Percentiles rank a stretch among this genome's conserved stretches.
These are phyloP conservation scores for Tremellales sp. DNA, from an alignment of 1,284 basidiomycete genomes.

Conservation along the genomic window DNA sequence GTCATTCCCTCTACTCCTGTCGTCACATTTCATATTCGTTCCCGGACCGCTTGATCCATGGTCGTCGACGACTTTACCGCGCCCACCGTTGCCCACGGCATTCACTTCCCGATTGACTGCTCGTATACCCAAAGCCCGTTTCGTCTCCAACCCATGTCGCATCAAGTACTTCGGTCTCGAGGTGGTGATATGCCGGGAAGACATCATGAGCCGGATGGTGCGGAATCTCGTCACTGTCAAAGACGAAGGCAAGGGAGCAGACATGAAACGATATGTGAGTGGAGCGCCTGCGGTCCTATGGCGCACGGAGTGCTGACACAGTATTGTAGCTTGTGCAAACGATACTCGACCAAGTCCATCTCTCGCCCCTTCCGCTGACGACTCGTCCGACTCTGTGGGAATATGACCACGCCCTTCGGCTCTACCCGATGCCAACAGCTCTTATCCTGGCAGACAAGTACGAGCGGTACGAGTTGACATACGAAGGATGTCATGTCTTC, in stretches of 20 bases:
- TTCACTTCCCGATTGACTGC: constrained; percentile 65
- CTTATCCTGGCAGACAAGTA: constrained; percentile 97
- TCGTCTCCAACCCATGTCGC: constrained; percentile 89
- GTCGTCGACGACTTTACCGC: constrained; percentile 73
- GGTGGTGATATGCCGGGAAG: constrained; percentile 89
- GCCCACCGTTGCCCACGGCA: constrained; percentile 68
- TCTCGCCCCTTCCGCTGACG: constrained; percentile 75
- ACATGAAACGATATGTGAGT: constrained; percentile 80
- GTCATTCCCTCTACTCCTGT: constrained; percentile 71
- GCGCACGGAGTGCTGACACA: not conserved
- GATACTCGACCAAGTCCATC: constrained; percentile 84
- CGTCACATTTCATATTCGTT: constrained; percentile 87
- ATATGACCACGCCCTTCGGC: constrained; percentile 82
- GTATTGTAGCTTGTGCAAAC: constrained; percentile 87
- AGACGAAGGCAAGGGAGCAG: constrained; percentile 62
- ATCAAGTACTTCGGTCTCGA: constrained; percentile 95
- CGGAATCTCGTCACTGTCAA: constrained; percentile 85
- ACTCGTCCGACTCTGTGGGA: constrained; percentile 87
- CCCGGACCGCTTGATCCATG: constrained; percentile 87
- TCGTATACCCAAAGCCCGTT: constrained; percentile 70
- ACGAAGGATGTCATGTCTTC: constrained; percentile 97
- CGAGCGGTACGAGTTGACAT: constrained; percentile 92
- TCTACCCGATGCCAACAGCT: constrained; percentile 92
- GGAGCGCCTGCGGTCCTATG: not conserved
- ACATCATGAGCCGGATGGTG: constrained; percentile 89